Conservation (phyloP, 2,329 filamentous ascomycete genomes). For the Rhinocladiella similis region DNA sequence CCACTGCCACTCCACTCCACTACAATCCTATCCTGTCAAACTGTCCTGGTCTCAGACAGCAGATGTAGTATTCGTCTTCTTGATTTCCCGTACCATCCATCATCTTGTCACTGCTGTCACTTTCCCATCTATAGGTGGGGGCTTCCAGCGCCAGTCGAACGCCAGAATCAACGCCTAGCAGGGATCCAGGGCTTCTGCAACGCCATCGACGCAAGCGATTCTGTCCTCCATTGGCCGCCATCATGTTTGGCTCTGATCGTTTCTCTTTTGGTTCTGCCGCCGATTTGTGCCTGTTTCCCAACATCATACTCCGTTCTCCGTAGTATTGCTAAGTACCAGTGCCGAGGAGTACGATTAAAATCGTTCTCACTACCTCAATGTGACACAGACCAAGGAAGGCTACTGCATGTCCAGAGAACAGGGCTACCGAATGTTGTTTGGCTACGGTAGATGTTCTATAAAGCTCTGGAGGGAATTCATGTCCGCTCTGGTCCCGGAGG, state of each 20-base stretch:
- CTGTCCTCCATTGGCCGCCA: neutral
- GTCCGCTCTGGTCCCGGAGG: neutral
- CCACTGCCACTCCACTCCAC: neutral
- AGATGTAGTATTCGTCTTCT: neutral
- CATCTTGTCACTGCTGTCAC: neutral
- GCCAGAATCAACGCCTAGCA: neutral
- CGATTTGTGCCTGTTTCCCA: neutral
- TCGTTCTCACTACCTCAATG: too few relatives aligned
- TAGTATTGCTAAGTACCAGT: neutral
- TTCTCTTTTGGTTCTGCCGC: neutral
- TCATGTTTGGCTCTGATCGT: neutral
- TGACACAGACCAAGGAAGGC: too few relatives aligned
- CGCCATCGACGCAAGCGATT: neutral
- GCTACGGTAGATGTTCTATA: neutral
- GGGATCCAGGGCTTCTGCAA: neutral
- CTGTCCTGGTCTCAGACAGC: neutral
- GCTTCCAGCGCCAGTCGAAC: neutral
- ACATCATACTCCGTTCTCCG: neutral
- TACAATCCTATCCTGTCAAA: neutral
- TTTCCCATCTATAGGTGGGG: neutral
- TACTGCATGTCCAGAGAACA: neutral
- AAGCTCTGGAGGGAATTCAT: neutral
- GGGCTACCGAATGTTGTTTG: neutral
- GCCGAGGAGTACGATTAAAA: too few relatives aligned
- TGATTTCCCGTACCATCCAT: neutral